Percentiles rank a stretch among this genome's conserved stretches.
phyloP scores from a whole-genome alignment of 2,329 filamentous ascomycete genomes.

The Beauveria caledonica region DNA sequence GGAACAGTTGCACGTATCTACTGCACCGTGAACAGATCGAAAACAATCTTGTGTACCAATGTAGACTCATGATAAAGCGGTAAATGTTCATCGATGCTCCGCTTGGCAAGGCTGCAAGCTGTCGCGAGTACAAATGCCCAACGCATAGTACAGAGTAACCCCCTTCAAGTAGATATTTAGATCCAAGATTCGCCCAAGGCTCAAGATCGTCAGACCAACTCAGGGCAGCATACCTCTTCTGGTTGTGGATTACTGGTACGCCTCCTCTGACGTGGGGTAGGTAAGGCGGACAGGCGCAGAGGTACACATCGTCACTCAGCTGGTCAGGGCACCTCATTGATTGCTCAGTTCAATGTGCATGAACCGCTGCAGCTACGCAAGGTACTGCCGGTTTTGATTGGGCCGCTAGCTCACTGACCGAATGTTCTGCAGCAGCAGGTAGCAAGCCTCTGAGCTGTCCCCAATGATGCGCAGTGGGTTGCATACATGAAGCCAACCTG shows the following conservation, averaged over 20 bases:
- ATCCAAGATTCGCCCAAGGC: neutral
- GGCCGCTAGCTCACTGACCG: slow-evolving; percentile 6
- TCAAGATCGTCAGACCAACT: slow-evolving; percentile 1
- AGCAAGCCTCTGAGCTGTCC: neutral
- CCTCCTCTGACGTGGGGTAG: neutral
- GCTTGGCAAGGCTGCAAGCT: neutral
- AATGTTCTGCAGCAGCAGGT: slow-evolving; percentile 8
- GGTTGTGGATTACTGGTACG: slow-evolving; percentile 1
- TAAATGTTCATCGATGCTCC: neutral
- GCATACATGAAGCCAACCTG: neutral
- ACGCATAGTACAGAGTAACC: neutral
- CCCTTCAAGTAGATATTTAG: neutral
- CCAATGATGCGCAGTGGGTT: neutral
- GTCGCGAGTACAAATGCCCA: neutral
- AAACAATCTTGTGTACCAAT: neutral
- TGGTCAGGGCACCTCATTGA: neutral
- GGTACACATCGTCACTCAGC: neutral
- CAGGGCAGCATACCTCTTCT: neutral
- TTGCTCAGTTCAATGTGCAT: neutral
- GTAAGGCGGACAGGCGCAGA: neutral
- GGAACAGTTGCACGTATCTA: neutral
- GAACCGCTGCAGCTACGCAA: slow-evolving; percentile 6
- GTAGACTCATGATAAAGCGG: neutral
- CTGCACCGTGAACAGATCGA: neutral
- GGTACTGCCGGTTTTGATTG: neutral